Base-by-base conservation (phyloP, 2,329 filamentous ascomycete genomes). In the Elsinoe ampelina region DNA sequence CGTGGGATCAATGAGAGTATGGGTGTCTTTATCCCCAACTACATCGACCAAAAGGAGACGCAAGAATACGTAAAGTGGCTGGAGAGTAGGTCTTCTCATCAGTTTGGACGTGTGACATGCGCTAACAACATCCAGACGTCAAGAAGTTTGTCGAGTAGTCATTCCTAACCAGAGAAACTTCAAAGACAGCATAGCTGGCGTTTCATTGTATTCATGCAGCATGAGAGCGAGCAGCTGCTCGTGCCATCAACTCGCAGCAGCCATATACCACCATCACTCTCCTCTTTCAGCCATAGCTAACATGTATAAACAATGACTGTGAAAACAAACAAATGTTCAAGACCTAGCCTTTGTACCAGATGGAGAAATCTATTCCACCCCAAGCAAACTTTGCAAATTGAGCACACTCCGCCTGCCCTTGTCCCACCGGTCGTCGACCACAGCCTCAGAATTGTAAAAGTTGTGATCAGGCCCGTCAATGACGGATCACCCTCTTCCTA, bases 21-120 rank as follows among this genome's bases (percentile, higher is more conserved):
- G 65, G 92, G 91, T 55, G 76, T 91, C 63, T 96, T 97, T 73
- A 85, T 95, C 43, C 89, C 91, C 36, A 91, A 97, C 72, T 98
- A 95, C 76, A 91, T 97, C 68, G 90, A 97, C 70, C 83, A 87
- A 75, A 98, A 98, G 85, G 93, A 98, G 82, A 92, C 97, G 82
- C 87, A 84, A 75, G 93, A 98, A 80, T 98, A 98, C 73, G 77
- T 95, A 60, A 77, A 80, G 63, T 98, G 95, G 93, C 77, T 98
- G 72, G 81, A 84, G 72, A 83, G 80, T 80, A 72, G 72, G 78
- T 72, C 30, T 56, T 19, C 10, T 7, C 34, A 30, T 13, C 32
- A 17, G 2, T 7, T 17, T 26, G 22, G 3, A 19, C 22, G 19
- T n/a, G 7, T 5, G 5, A 39, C 15, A 34, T 30, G 8, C 12